Base-by-base conservation (phyloP, 495 filamentous ascomycete species). In the Elasticomyces elasticus region DNA sequence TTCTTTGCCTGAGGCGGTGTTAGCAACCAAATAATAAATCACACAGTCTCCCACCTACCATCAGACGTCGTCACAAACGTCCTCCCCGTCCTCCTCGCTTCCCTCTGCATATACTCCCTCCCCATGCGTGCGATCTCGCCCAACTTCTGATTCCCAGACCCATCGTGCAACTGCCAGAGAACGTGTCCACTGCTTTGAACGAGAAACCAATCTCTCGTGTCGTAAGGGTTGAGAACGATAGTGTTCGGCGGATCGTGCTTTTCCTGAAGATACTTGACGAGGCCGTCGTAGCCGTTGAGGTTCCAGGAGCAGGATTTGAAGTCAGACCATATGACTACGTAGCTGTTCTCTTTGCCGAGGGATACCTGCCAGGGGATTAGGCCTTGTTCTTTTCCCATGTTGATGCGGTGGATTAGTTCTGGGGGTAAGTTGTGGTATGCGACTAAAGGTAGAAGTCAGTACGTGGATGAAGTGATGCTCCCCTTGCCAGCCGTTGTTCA, bases 271-370 rank as follows among this genome's bases (percentile, higher is more conserved):
- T 50, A 24, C 26, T 31, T 19, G 3, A 5, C 17, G n/a, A 37
- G 15, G 5, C 20, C 23, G 24, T 24, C 26, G 19, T 50, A 50
- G 5, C 47, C 47, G 19, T 50, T 17, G 12, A 50, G 30, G 15
- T 10, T 31, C 24, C 26, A 50, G 6, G 25, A 33, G 10, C 11
- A 33, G 5, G 25, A 5, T 6, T 12, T 12, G 47, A n/a, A 23
- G 20, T 50, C 47, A 19, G 47, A 50, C 47, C 47, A 50, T 12
- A 50, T 5, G 5, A 37, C 47, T 5, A 35, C 22, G 17, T 50
- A 50, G 47, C 47, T 50, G n/a, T 22, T 20, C 5, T 50, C 15
- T 28, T 19, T 17, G 22, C 47, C 47, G 26, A 50, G 47, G n/a
- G 47, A 19, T 4, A 50, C 47, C 12, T 37, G 47, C 9, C 9